Conservation (phyloP, 73 alveolate species). For the Uronychia binucleata region DNA sequence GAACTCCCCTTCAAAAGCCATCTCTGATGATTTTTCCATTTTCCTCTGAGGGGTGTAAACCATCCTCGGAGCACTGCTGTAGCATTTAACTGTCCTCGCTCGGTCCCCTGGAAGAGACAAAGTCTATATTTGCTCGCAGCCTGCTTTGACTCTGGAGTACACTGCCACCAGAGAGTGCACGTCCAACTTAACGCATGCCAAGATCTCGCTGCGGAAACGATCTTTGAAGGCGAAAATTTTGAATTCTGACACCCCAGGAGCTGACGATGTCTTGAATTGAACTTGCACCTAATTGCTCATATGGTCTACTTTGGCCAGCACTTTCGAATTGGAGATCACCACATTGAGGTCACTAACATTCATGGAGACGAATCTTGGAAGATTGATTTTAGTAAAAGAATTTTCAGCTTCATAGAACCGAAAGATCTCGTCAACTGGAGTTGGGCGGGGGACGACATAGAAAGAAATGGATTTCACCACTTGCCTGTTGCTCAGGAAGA, state of each 20-base stretch:
- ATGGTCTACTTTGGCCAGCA: slow-evolving; percentile 20
- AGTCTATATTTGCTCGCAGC: slow-evolving; percentile 24
- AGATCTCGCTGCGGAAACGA: slow-evolving; percentile 25
- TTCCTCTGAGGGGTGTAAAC: slow-evolving; percentile 37
- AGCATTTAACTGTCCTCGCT: slow-evolving; percentile 43
- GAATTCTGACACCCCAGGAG: slow-evolving; percentile 11
- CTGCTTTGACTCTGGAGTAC: slow-evolving; percentile 65
- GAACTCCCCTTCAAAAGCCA: slow-evolving; percentile 9
- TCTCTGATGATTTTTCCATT: not conserved
- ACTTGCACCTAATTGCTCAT: not conserved
- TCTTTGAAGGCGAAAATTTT: slow-evolving; percentile 48
- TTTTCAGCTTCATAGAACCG: slow-evolving; percentile 68
- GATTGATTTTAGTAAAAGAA: slow-evolving; percentile 31
- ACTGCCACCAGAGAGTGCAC: slow-evolving; percentile 48
- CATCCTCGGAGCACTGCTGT: slow-evolving; percentile 16
- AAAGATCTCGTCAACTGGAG: slow-evolving; percentile 57
- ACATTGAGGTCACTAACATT: slow-evolving; percentile 23
- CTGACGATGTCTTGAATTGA: slow-evolving; percentile 21
- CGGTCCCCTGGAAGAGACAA: slow-evolving; percentile 68
- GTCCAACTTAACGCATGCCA: slow-evolving; percentile 37
- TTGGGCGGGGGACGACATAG: slow-evolving; percentile 55
- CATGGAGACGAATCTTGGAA: slow-evolving; percentile 43
- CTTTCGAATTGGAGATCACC: slow-evolving; percentile 28
- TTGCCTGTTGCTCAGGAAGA: slow-evolving; percentile 21
- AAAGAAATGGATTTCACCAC: slow-evolving; percentile 40